phyloP scores from a whole-genome alignment of 2,329 filamentous ascomycete species.

The Tolypocladium tropicale region DNA sequence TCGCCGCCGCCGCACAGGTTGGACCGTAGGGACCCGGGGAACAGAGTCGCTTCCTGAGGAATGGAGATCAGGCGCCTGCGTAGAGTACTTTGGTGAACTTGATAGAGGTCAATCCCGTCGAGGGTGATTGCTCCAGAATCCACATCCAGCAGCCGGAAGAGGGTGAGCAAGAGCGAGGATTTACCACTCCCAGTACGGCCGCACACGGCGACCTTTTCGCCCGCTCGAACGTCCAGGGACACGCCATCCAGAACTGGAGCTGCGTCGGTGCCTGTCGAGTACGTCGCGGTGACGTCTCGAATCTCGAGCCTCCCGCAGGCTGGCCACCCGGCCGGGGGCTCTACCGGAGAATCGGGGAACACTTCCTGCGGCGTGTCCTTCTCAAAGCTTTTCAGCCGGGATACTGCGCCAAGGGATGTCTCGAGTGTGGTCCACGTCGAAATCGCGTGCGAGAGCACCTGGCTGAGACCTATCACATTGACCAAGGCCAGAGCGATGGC shows the following conservation, averaged over 20 bases:
- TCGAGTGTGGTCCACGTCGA: background rate
- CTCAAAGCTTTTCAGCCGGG: background rate
- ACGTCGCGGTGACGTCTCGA: background rate
- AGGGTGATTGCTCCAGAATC: background rate
- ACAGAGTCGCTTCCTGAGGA: background rate
- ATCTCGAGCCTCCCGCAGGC: background rate
- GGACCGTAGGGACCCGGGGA: background rate
- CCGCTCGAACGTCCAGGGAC: background rate
- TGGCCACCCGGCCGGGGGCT: background rate
- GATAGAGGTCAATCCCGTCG: background rate
- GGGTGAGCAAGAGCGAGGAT: background rate
- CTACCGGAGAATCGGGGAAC: background rate
- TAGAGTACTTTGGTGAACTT: background rate
- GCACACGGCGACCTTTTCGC: background rate
- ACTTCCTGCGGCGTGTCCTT: background rate
- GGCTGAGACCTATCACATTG: background rate
- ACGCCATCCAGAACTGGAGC: background rate
- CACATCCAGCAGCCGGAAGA: background rate
- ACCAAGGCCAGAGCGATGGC: background rate
- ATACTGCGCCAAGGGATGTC: background rate
- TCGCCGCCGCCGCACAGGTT: background rate
- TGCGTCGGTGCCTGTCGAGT: background rate
- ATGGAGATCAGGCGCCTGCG: background rate
- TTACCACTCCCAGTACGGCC: background rate
- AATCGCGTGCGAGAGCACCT: background rate